Percentiles rank a stretch among this genome's conserved stretches.
These are phyloP conservation scores for Penicillium vulpinum DNA, from an alignment of 2,329 filamentous ascomycete genomes.

Conservation along the genomic window DNA sequence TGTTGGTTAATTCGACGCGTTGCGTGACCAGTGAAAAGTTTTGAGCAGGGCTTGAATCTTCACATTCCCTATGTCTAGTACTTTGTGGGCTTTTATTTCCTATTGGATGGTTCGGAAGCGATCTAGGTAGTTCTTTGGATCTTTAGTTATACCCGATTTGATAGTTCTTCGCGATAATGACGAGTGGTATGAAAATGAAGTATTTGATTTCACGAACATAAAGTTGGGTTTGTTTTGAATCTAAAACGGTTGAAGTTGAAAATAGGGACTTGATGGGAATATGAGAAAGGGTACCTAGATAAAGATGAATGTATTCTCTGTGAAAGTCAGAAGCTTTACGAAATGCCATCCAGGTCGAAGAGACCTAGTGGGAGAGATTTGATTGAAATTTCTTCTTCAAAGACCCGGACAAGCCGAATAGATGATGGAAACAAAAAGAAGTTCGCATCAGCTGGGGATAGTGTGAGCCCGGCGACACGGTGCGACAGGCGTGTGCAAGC, in stretches of 20 bases:
- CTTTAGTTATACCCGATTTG: conserved; percentile 14
- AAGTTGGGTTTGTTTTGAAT: no score
- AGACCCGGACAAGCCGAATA: conserved; percentile 50
- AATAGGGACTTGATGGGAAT: neutral
- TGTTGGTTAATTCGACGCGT: conserved; percentile 41
- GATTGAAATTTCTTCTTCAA: conserved; percentile 48
- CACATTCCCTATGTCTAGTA: neutral
- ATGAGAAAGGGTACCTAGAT: no score
- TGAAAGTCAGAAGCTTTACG: no score
- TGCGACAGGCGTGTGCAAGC: conserved; percentile 68
- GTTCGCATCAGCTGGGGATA: conserved; percentile 68
- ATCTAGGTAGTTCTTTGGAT: neutral
- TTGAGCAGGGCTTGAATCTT: conserved; percentile 26
- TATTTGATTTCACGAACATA: neutral
- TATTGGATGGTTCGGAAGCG: neutral
- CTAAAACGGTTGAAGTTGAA: no score
- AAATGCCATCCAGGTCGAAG: no score
- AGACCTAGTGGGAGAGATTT: no score
- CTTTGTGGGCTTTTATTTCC: neutral
- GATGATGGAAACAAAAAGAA: conserved; percentile 58
- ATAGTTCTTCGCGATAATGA: neutral
- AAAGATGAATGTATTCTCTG: no score
- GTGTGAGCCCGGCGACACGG: conserved; percentile 74
- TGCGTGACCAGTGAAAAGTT: conserved; percentile 46
- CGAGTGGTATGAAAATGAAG: neutral